Conservation (phyloP, 2,329 filamentous ascomycete species). For the Sporothrix inflata region DNA sequence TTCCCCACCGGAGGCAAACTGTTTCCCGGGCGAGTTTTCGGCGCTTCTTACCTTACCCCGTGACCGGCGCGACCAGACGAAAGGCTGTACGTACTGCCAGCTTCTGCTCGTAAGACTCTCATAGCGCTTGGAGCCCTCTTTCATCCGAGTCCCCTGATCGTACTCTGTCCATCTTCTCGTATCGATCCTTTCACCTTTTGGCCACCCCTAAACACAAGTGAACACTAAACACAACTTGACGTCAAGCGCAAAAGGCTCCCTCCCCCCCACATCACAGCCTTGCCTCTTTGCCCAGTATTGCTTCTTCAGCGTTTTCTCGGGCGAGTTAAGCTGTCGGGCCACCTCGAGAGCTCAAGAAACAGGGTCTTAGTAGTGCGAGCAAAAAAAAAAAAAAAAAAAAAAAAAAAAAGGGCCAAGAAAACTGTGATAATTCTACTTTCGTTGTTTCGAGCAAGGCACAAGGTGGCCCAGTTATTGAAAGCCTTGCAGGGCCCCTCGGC, state of each 20-base stretch:
- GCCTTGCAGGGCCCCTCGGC: too few relatives aligned
- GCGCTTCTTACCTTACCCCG: not conserved
- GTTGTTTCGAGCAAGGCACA: not conserved
- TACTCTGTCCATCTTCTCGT: not conserved
- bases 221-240: not conserved
- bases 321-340: not conserved
- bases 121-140: constrained; percentile 3
- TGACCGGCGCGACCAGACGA: not conserved
- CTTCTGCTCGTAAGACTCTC: too few relatives aligned
- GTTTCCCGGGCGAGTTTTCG: not conserved
- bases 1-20: not conserved
- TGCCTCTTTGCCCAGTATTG: not conserved
- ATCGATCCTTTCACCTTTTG: not conserved
- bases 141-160: not conserved
- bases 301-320: not conserved
- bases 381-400: not conserved
- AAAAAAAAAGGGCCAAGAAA: not conserved
- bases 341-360: not conserved
- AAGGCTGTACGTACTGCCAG: too few relatives aligned
- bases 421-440: not conserved
- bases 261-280: not conserved
- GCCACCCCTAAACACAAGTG: not conserved
- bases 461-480: not conserved
- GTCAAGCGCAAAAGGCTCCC: not conserved
- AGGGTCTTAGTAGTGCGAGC: not conserved